Percentiles rank a stretch among this genome's conserved stretches.
phyloP scores from a whole-genome alignment of 306 rosid genomes.

The Sechiopsis laciniata region DNA sequence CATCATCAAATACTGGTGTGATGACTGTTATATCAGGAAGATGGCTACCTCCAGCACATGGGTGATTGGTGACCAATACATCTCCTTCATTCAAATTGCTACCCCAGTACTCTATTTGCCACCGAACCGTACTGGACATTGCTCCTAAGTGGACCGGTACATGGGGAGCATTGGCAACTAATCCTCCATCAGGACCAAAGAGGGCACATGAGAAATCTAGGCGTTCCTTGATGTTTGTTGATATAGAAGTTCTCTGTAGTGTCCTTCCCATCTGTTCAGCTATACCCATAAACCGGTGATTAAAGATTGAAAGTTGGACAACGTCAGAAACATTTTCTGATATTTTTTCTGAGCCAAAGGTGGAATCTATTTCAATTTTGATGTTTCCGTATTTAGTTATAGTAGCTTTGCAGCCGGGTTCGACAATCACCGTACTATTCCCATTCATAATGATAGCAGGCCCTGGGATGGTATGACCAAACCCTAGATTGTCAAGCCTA shows the following conservation, averaged over 20 bases:
- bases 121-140: constrained; percentile 83
- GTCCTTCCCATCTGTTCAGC: constrained; percentile 99
- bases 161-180: constrained; percentile 96
- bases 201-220: constrained; percentile 96
- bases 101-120: constrained; percentile 81
- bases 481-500: constrained; percentile 74
- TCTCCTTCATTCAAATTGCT: constrained; percentile 77
- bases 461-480: constrained; percentile 53
- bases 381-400: constrained; percentile 72
- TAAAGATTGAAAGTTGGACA: constrained; percentile 88
- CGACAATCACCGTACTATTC: constrained; percentile 84
- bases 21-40: constrained; percentile 91
- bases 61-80: constrained; percentile 89
- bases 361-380: constrained; percentile 65
- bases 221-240: constrained; percentile 88
- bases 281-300: constrained; percentile 95
- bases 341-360: constrained; percentile 37
- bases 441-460: constrained; percentile 93
- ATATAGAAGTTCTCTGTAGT: constrained; percentile 89
- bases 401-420: constrained; percentile 70
- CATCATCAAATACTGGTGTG: constrained; percentile 73
- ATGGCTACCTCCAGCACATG: constrained; percentile 96
- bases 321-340: constrained; percentile 72
- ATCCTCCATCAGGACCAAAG: constrained; percentile 87
- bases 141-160: constrained; percentile 93